Evolutionary conservation across 225 moss, liverwort and hornwort species (phyloP), one percentile per base, ranked within the genome.

Genomic region (Sphagnum tenellum): DNA sequence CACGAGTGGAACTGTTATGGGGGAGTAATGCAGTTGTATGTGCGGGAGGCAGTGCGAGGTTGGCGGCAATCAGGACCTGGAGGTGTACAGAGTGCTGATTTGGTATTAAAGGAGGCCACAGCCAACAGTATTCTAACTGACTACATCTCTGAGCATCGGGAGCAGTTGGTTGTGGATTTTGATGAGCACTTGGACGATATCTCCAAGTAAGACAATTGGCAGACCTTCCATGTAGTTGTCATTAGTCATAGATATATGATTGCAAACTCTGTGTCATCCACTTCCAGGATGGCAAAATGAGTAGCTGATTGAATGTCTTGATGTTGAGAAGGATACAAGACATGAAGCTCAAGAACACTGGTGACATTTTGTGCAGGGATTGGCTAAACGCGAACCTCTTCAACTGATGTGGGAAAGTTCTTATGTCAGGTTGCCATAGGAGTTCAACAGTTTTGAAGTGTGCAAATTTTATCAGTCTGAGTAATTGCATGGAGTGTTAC

Each of bases 131-230:
- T 98, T 49, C 64, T 98, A 13, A 9, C 57, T 12, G 98, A 98
- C 47, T 98, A 93, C 59, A 86, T 93, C 49, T 73, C 89, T 63
- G 98, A 98, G 69, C 78, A 80, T 63, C 81, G 93, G 50, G 84
- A 90, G 76, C 76, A 73, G 8, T 75, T 66, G 11, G 75, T 98
- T 49, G 71, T 89, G 49, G 98, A 98, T 71, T 98, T 98, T 67
- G 98, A 93, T 70, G 98, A 98, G 11, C 98, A 98, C 69, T 79
- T 98, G 82, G 77, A 82, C 67, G 93, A 98, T 50, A 75, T 98
- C 53, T 80, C 90, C 50, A 90, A 90, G 86, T 86, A 69, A 73
- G 86, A 68, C 13, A 46, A 46, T 56, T 44, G 48, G 46, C 44
- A 0, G 8, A 6, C 44, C 1, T 60, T 44, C 45, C 50, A 9